Evolutionary conservation across 768 basidiomycete genomes (phyloP), one percentile per base, ranked within the genome.

Genomic region (Leccinellum rugosiceps): DNA sequence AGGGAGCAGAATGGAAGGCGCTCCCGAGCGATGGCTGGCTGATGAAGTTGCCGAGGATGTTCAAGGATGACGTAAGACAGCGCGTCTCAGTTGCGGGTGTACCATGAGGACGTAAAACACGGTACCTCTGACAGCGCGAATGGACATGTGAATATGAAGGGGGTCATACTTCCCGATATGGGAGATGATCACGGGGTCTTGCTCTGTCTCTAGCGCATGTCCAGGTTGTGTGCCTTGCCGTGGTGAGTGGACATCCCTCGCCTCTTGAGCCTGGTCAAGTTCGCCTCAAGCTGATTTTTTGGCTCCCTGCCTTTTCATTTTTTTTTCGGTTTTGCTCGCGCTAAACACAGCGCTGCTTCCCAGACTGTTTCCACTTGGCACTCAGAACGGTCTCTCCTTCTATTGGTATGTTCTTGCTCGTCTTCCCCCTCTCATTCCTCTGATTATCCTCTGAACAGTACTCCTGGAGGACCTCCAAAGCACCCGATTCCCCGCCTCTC

Each of bases 101-200:
- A 46, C 54, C 65, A 68, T 63, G 68, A 65, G 65, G 67, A 60
- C 19, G 38, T 56, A 38, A 59, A 56, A 56, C 58, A 11, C 0
- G 11, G 28, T 62, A 62, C 71, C 72, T 57, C 63, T 30, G 26
- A 21, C 21, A 72, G 54, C 11, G 1, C 0, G 0, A 0, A 3
- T 25, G n/a, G 53, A 63, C 72, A 73, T 72, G 68, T 68, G 68
- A 72, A 73, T 57, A 28, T 32, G 13, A 52, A 8, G 47, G 68
- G 65, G 67, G 67, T 68, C 58, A 45, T 32, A 2, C 35, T 62
- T 0, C 62, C 35, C 7, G 1, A 60, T 62, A 7, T 28, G 46
- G 58, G 0, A 1, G 1, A 15, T 41, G 8, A 6, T 23, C 0
- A 2, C 11, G 67, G 68, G 68, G 67, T 61, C 67, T 57, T 54